phyloP scores from a whole-genome alignment of 2,329 filamentous ascomycete species.

The Colletotrichum aenigma region DNA sequence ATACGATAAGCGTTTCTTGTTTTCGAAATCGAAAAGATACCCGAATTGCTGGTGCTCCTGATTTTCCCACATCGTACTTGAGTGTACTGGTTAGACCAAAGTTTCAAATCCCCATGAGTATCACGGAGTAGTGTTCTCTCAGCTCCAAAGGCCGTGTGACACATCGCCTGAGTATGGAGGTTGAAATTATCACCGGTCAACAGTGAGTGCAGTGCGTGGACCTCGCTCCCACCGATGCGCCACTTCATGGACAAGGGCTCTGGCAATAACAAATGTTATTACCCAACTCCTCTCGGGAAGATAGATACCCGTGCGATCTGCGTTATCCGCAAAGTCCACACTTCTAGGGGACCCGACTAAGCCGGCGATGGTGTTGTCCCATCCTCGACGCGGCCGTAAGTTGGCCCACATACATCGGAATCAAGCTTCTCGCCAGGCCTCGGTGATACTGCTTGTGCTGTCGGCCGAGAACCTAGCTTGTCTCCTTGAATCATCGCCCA shows the following conservation, averaged over 20 bases:
- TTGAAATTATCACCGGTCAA: not conserved
- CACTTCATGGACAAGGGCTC: rapidly evolving
- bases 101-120: not conserved
- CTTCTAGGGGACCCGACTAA: not conserved
- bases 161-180: not conserved
- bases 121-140: not conserved
- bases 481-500: not conserved
- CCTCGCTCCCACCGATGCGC: not conserved
- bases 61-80: not conserved
- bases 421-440: too few species aligned
- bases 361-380: too few species aligned
- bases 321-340: not conserved
- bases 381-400: too few species aligned
- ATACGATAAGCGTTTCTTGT: not conserved
- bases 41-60: too few species aligned
- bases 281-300: too few species aligned
- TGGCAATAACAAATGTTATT: too few species aligned
- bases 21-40: not conserved
- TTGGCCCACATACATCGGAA: too few species aligned
- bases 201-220: rapidly evolving
- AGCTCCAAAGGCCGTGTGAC: not conserved
- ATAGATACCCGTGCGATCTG: not conserved
- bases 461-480: not conserved
- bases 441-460: not conserved
- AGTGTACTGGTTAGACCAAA: not conserved